These are phyloP conservation scores for Helicostylum pulchrum DNA, from an alignment of 192 early-diverging fungal species.

Conservation along the genomic window DNA sequence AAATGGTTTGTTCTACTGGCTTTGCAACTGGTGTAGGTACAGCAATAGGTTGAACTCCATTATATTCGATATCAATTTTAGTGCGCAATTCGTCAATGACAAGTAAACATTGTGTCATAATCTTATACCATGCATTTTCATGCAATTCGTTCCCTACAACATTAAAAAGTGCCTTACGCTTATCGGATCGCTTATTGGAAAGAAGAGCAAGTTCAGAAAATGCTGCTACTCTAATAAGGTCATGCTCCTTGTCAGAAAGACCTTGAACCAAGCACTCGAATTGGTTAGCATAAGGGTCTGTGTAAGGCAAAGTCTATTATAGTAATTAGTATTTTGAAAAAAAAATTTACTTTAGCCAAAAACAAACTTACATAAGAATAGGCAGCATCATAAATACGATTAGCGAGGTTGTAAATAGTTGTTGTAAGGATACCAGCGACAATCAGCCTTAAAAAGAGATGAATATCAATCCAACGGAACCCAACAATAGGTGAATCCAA, in stretches of 20 bases:
- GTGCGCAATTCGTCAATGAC: constrained; percentile 15
- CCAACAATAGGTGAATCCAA: constrained; percentile 28
- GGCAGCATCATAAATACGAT: constrained; percentile 21
- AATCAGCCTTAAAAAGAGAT: constrained; percentile 19
- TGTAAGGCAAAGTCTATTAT: not conserved
- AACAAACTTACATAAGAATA: not conserved
- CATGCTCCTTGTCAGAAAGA: not conserved
- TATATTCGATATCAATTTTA: constrained; percentile 19
- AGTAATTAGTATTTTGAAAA: not conserved
- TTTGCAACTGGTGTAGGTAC: not conserved
- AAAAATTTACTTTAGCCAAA: not conserved
- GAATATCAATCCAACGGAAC: constrained; percentile 34
- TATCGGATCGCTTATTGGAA: not conserved
- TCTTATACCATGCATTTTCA: constrained; percentile 15
- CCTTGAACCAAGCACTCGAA: constrained; percentile 13
- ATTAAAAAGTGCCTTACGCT: constrained; percentile 9
- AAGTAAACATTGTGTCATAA: constrained; percentile 7
- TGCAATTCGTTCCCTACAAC: not conserved
- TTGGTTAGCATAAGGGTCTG: not conserved
- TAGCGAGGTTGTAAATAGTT: constrained; percentile 17
- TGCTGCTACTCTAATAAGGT: not conserved
- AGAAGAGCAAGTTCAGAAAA: constrained; percentile 20
- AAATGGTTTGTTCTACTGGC: not conserved
- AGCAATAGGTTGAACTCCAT: constrained; percentile 1
- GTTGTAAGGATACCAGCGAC: constrained; percentile 15